These are phyloP conservation scores for Hyaloperonospora arabidopsidis DNA, from an alignment of 352 stramenopile species.

Conservation along the genomic window DNA sequence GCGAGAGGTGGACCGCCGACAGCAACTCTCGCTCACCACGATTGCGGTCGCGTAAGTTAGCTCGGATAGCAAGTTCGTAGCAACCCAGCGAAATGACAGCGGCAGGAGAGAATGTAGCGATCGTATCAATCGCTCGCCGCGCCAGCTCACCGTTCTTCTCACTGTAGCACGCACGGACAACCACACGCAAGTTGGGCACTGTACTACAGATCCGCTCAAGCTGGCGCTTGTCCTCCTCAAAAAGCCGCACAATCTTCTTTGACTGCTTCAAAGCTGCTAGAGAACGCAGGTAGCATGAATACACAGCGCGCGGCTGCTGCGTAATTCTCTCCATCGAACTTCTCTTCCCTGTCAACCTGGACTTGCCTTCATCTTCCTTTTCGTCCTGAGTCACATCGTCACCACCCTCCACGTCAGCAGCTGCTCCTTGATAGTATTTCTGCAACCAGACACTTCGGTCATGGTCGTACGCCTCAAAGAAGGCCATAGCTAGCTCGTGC, in stretches of 20 bases:
- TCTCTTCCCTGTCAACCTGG: background rate
- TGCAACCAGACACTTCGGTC: conserved; percentile 30
- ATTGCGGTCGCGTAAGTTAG: conserved; percentile 27
- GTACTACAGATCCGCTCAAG: conserved; percentile 23
- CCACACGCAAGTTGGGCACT: conserved; percentile 21
- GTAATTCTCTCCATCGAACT: conserved; percentile 12
- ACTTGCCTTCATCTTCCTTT: background rate
- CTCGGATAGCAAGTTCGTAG: conserved; percentile 33
- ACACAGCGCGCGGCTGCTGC: conserved; percentile 13
- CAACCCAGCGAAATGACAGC: conserved; percentile 26
- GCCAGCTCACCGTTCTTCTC: conserved; percentile 32
- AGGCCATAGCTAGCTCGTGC: conserved; percentile 21
- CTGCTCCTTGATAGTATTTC: conserved; percentile 20
- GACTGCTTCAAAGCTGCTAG: conserved; percentile 20
- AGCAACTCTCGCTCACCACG: conserved; percentile 23
- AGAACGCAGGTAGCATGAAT: conserved; percentile 27
- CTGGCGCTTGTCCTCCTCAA: conserved; percentile 20
- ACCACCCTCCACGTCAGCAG: conserved; percentile 6
- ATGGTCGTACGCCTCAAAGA: conserved; percentile 32
- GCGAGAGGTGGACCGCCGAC: conserved; percentile 33
- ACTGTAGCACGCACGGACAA: conserved; percentile 25
- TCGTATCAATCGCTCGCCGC: conserved; percentile 26
- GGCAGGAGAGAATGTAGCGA: conserved; percentile 17
- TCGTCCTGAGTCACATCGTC: background rate
- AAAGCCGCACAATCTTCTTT: conserved; percentile 28